phyloP scores from a whole-genome alignment of 352 stramenopile species.

The Globisporangium radiosum region DNA sequence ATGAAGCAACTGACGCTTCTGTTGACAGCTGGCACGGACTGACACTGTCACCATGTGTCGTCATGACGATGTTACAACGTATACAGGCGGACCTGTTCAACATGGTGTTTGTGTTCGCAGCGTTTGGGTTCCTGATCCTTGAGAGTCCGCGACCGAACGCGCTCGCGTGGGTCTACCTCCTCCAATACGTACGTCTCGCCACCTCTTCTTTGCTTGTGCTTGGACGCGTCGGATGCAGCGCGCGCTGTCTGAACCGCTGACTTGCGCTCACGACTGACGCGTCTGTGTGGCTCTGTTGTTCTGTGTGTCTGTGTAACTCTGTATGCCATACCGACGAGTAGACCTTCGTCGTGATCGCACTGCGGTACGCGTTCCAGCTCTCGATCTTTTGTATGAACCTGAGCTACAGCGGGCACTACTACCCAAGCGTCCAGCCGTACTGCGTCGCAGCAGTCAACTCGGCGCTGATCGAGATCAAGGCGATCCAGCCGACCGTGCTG shows the following conservation, averaged over 20 bases:
- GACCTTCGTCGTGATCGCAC: slow-evolving; percentile 39
- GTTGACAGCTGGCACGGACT: slow-evolving; percentile 1
- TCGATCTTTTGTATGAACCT: slow-evolving; percentile 78
- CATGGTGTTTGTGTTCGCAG: slow-evolving; percentile 61
- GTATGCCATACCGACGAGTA: slow-evolving; percentile 5
- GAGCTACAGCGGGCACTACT: slow-evolving; percentile 46
- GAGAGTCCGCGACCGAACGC: slow-evolving; percentile 70
- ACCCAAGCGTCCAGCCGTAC: slow-evolving; percentile 75
- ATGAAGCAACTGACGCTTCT: neutral
- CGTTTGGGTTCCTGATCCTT: slow-evolving; percentile 64
- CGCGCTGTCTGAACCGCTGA: neutral
- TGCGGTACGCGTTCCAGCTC: slow-evolving; percentile 80
- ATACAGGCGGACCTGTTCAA: slow-evolving; percentile 72
- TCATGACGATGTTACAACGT: neutral
- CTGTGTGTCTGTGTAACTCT: neutral
- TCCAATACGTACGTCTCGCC: slow-evolving; percentile 70
- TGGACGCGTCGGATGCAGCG: too few species aligned
- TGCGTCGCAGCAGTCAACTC: slow-evolving; percentile 28
- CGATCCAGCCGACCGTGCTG: slow-evolving; percentile 75
- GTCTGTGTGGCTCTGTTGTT: neutral
- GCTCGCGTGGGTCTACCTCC: slow-evolving; percentile 56
- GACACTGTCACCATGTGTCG: neutral
- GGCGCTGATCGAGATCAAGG: slow-evolving; percentile 33
- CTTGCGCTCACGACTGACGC: neutral
- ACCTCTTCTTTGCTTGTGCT: too few species aligned